Evolutionary conservation across 1,139 yeast genomes (phyloP).

Genomic region (Taiozyma onychis): DNA sequence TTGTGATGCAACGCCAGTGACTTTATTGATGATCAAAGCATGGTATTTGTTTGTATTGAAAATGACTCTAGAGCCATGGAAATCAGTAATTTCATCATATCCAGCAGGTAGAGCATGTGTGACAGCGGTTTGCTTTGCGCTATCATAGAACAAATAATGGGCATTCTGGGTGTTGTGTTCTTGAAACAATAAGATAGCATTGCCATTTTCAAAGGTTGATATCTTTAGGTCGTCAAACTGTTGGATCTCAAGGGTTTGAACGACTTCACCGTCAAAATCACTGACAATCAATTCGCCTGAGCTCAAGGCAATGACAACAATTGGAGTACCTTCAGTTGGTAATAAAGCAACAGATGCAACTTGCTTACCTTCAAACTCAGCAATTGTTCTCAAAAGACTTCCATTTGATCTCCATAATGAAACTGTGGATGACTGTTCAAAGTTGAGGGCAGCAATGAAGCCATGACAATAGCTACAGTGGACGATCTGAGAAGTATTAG

Average conservation of each 20-base stretch:
- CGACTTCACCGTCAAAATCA: constrained; percentile 2
- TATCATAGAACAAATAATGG: constrained; percentile 13
- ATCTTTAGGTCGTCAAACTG: constrained; percentile 6
- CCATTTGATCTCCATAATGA: constrained; percentile 18
- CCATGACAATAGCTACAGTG: neutral
- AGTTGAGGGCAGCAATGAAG: constrained; percentile 9
- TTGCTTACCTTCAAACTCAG: constrained; percentile 6
- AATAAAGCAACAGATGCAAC: neutral
- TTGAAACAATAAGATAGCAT: constrained; percentile 11
- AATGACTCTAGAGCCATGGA: constrained; percentile 19
- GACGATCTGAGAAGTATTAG: constrained; percentile 2
- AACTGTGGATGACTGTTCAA: constrained; percentile 11
- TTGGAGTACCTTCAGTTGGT: neutral
- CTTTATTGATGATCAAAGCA: constrained; percentile 8
- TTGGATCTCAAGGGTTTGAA: constrained; percentile 3
- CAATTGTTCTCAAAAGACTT: constrained; percentile 9
- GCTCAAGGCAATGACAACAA: constrained; percentile 7
- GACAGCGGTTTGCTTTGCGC: constrained; percentile 2
- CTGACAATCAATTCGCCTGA: constrained; percentile 9
- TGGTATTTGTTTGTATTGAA: constrained; percentile 7
- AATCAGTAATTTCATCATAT: constrained; percentile 14
- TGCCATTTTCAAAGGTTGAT: constrained; percentile 13
- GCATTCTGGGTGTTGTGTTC: constrained; percentile 5
- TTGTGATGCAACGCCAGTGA: constrained; percentile 9
- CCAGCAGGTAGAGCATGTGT: constrained; percentile 7